These are phyloP conservation scores for Pichia sp. DNA, from an alignment of 1,139 yeast genomes.

Conservation along the genomic window DNA sequence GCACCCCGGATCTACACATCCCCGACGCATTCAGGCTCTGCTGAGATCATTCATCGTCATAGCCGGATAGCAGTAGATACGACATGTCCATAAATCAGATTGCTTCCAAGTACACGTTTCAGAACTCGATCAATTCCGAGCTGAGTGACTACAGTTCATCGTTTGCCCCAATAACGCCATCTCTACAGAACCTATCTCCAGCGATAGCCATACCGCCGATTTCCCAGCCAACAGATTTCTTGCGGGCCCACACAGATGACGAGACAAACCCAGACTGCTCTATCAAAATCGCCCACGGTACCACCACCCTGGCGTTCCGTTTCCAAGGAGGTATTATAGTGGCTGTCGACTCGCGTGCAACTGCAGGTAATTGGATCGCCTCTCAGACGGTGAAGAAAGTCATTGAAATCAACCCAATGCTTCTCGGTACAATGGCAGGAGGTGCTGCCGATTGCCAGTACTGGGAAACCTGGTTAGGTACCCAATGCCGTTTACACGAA, in stretches of 20 bases:
- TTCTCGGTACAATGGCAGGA: conserved; percentile 98
- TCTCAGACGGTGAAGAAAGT: conserved; percentile 97
- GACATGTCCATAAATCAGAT: conserved; percentile 37
- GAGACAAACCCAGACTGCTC: conserved; percentile 87
- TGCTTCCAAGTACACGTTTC: conserved; percentile 35
- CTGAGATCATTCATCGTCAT: too few relatives aligned
- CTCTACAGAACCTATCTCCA: conserved; percentile 50
- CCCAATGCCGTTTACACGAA: conserved; percentile 94
- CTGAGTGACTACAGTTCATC: conserved; percentile 31
- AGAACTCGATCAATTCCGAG: conserved; percentile 22
- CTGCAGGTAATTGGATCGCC: conserved; percentile 98
- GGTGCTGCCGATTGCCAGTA: conserved; percentile 99
- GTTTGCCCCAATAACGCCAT: conserved; percentile 18
- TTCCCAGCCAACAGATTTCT: conserved; percentile 86
- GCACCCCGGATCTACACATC: background rate
- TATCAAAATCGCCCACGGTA: conserved; percentile 97
- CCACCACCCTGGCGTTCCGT: conserved; percentile 94
- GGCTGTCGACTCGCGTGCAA: conserved; percentile 96
- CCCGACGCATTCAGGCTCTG: too few relatives aligned
- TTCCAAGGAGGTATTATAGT: conserved; percentile 94
- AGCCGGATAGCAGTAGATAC: too few relatives aligned
- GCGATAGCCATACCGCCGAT: conserved; percentile 75
- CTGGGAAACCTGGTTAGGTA: conserved; percentile 99
- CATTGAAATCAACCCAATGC: conserved; percentile 89
- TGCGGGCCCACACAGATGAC: conserved; percentile 97